Base-by-base conservation (phyloP, 1,284 basidiomycete genomes). In the Acaromyces ingoldii region DNA sequence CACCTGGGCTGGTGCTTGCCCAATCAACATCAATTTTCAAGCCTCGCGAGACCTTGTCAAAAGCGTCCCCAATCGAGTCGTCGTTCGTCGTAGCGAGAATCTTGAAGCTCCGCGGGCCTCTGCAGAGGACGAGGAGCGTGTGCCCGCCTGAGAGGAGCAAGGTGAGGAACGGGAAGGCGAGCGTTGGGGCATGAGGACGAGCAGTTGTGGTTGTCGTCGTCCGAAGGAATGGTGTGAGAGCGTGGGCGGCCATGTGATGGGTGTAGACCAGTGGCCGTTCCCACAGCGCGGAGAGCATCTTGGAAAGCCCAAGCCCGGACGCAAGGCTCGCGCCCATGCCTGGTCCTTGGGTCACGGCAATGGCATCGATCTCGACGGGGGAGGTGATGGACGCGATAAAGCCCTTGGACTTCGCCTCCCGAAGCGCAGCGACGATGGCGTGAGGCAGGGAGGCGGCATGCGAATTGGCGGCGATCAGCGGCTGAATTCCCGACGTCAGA, bases 101-200 rank as follows among this genome's bases (percentile, higher is more conserved):
- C 15, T 50, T 36, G 50, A 70, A 74, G 6, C 54, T 30, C 0
- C 48, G 51, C 4, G 61, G 55, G 11, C 58, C 51, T 2, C 45
- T 53, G 0, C 55, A 69, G 0, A 75, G 51, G 0, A 75, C 72
- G 6, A 74, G 55, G 62, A 68, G 58, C 0, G 71, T 72, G 44
- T 75, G 72, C 3, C 72, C 72, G 0, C 72, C 72, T 1, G 69
- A 72, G 0, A 72, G 58, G n/a, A 75, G 60, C 25, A 74, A 53
- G 0, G 65, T 64, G 26, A 75, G 39, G 49, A 70, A 75, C 1
- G 72, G 72, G 34, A 74, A 72, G 10, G 21, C 11, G 19, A 53
- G 24, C 11, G 43, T 7, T 26, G 17, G n/a, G 28, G 22, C 24
- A 31, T 15, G 15, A 5, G 13, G 0, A 9, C 1, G 30, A 34